Evolutionary conservation across 164 flowering plant genomes (phyloP), one percentile per base, ranked within the genome.

Genomic region (Euptelea pleiosperma): DNA sequence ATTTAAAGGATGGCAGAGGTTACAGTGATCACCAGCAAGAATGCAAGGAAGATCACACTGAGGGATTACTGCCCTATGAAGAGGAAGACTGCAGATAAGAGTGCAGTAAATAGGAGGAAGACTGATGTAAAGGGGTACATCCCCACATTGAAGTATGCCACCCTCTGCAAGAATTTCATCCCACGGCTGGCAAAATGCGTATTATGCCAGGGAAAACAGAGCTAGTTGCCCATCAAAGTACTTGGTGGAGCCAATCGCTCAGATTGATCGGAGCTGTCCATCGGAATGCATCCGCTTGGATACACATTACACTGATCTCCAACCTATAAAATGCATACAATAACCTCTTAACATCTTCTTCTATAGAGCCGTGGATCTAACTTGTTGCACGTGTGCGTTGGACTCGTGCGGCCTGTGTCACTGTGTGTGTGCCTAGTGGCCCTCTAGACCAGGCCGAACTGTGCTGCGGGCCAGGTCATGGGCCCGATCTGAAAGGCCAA

Each of bases 321-420:
- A 92, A 0, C 96, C 98, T 63, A 96, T 66, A 33, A 89, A 89
- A 60, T 92, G 98, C 98, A 92, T 92, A 9, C 96, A 39, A 37
- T 92, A 92, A 5, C 98, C 98, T 5, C 96, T 92, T 5, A 92
- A 92, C 98, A 73, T 92, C 98, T 61, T 92, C 98, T 0, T 96
- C 89, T 0, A 92, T 91, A 0, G 98, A 92, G 0, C 98, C 98
- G 57, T 92, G 87, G 6, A 92, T 92, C 98, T 96, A 92, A 2
- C 98, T n/a, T n/a, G n/a, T n/a, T n/a, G n/a, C n/a, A n/a, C n/a
- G n/a, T n/a, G n/a, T n/a, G n/a, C n/a, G n/a, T n/a, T n/a, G n/a
- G n/a, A n/a, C n/a, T n/a, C n/a, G n/a, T n/a, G n/a, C n/a, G n/a
- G n/a, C n/a, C n/a, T n/a, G n/a, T n/a, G n/a, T n/a, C n/a, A n/a